phyloP scores from a whole-genome alignment of 179 eudicot species.

The Amaranthus tricolor region DNA sequence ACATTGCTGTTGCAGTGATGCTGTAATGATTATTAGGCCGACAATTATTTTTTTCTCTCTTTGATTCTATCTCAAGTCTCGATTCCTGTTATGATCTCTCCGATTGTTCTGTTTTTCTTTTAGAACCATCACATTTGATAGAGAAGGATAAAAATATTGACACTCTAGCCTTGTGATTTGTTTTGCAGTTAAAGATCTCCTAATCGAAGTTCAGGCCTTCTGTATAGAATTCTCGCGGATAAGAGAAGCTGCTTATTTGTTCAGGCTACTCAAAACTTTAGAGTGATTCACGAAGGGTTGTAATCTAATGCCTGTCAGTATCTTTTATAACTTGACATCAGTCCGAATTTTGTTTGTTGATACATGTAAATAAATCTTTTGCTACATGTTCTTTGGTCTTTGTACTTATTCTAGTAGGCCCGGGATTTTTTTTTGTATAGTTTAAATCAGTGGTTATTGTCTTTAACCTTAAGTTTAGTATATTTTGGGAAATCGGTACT shows the following conservation, averaged over 20 bases:
- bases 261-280: slow-evolving; percentile 86
- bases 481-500: slow-evolving; percentile 11
- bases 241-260: slow-evolving; percentile 88
- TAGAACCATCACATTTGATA: neutral
- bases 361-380: slow-evolving; percentile 30
- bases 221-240: slow-evolving; percentile 96
- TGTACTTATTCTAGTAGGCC: slow-evolving; percentile 18
- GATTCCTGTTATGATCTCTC: neutral
- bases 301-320: neutral
- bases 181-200: slow-evolving; percentile 82
- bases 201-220: slow-evolving; percentile 94
- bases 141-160: neutral
- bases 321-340: slow-evolving; percentile 6
- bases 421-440: slow-evolving; percentile 28
- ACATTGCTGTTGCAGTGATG: no score
- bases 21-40: no score
- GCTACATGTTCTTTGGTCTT: slow-evolving; percentile 19
- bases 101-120: no score
- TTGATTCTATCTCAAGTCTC: no score
- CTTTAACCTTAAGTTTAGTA: slow-evolving; percentile 11
- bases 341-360: slow-evolving; percentile 25
- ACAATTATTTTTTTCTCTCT: no score
- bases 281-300: slow-evolving; percentile 39
- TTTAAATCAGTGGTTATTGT: slow-evolving; percentile 17
- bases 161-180: neutral